Evolutionary conservation across 805 yeast genomes (phyloP).

Genomic region (Kazachstania viticola): DNA sequence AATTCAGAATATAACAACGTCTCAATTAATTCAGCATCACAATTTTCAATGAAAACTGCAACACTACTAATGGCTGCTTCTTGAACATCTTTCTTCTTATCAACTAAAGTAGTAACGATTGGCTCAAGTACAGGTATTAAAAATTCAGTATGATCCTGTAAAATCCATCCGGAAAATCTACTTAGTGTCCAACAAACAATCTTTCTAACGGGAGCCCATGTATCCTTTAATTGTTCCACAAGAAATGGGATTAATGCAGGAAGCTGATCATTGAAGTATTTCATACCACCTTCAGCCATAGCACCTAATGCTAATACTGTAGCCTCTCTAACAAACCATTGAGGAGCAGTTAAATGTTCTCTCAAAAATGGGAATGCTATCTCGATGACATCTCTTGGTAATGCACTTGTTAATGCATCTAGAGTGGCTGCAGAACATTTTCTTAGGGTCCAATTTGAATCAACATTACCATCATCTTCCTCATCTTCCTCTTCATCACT

Average conservation of each 20-base stretch:
- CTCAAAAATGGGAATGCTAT: slow-evolving; percentile 66
- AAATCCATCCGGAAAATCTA: slow-evolving; percentile 74
- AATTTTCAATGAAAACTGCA: slow-evolving; percentile 68
- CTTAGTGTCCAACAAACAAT: slow-evolving; percentile 94
- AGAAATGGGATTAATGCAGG: slow-evolving; percentile 78
- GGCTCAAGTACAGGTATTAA: slow-evolving; percentile 71
- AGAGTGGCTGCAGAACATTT: slow-evolving; percentile 92
- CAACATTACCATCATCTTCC: slow-evolving; percentile 54
- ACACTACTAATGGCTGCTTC: slow-evolving; percentile 86
- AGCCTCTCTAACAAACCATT: slow-evolving; percentile 90
- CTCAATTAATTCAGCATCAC: slow-evolving; percentile 50
- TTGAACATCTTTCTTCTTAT: slow-evolving; percentile 85
- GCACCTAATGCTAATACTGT: slow-evolving; percentile 93
- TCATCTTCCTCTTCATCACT: slow-evolving; percentile 63
- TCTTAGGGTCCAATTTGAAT: slow-evolving; percentile 79
- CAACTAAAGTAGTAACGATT: slow-evolving; percentile 64
- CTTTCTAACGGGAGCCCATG: slow-evolving; percentile 77
- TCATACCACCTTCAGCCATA: slow-evolving; percentile 78
- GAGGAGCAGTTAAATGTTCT: slow-evolving; percentile 50
- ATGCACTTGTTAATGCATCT: slow-evolving; percentile 61
- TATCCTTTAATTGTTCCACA: slow-evolving; percentile 65
- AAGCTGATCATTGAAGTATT: slow-evolving; percentile 54
- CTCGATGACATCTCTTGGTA: slow-evolving; percentile 56
- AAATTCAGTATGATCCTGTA: slow-evolving; percentile 56
- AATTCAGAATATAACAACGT: slow-evolving; percentile 53